phyloP scores from a whole-genome alignment of 148 eudicot species.

The Persicaria tinctoria region DNA sequence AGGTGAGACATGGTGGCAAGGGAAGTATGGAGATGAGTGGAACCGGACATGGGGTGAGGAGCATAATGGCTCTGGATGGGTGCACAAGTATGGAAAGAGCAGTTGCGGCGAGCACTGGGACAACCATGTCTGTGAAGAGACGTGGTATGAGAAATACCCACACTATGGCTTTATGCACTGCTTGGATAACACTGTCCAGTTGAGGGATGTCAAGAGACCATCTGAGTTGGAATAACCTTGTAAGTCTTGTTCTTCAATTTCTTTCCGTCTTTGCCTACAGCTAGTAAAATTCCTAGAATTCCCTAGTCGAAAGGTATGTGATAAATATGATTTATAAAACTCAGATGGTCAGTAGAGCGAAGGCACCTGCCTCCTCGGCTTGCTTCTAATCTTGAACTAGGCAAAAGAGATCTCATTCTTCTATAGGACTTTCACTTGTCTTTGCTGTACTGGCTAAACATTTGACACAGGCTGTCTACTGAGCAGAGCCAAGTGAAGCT shows the following conservation, averaged over 20 bases:
- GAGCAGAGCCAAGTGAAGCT: not conserved
- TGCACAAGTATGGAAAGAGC: constrained; percentile 89
- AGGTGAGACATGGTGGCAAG: constrained; percentile 95
- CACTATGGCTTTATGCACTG: constrained; percentile 79
- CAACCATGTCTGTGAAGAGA: constrained; percentile 62
- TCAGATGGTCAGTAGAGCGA: no score
- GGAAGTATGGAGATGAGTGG: constrained; percentile 71
- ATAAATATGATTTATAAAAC: no score
- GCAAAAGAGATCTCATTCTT: no score
- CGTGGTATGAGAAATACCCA: constrained; percentile 83
- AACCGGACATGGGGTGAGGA: constrained; percentile 92
- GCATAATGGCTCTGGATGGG: constrained; percentile 86
- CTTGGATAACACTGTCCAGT: constrained; percentile 61
- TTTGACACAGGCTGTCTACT: not conserved
- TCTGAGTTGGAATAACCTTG: constrained; percentile 24
- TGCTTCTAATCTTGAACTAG: no score
- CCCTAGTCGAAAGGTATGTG: not conserved
- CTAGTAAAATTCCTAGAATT: not conserved
- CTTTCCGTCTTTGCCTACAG: not conserved
- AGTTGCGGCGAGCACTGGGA: constrained; percentile 95
- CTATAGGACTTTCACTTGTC: no score
- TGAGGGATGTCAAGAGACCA: constrained; percentile 60
- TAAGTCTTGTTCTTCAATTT: not conserved
- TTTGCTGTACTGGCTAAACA: not conserved
- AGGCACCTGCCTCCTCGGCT: no score